Evolutionary conservation across 495 filamentous ascomycete species (phyloP), one percentile per base, ranked within the genome.

Genomic region (Neurospora sp.): DNA sequence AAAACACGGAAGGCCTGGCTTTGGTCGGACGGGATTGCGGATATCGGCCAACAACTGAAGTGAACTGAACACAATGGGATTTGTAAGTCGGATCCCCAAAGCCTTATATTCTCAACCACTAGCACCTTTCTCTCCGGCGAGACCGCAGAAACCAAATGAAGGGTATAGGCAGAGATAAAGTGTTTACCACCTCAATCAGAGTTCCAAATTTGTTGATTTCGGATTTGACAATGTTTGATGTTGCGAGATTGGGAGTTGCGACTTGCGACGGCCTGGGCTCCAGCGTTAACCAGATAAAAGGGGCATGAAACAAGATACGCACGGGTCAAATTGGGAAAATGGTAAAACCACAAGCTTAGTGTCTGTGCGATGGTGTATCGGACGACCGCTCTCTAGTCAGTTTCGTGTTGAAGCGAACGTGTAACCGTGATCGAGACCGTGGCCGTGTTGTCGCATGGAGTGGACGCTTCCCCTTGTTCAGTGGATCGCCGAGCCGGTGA

Each of bases 241-340:
- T 27, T 59, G 70, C 22, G 27, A 31, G 45, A 37, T 68, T 20
- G 75, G 73, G 80, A 80, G 48, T 35, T 80, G 75, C 16, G 75
- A 71, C 20, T 71, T 71, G 31, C 71, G 69, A 73, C 76, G 77
- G 39, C 76, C 73, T 40, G 76, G 76, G 59, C 73, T 48, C 53
- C 53, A 65, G 53, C 53, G 53, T 65, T 14, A 65, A 65, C 53
- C 53, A 65, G 53, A 65, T 35, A 35, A 65, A 65, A 65, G 53
- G 53, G 53, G 53, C 53, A 37, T 65, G 53, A 65, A 65, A 65
- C 53, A 65, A 65, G 53, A 65, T 35, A 65, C 53, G 53, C 53
- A 65, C 53, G 53, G 53, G 53, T 65, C 53, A 65, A 37, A 4
- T 35, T 61, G 4, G 27, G 5, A 65, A 65, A 35, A 35, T 35